Percentiles rank a stretch among this genome's conserved stretches.
phyloP scores from a whole-genome alignment of 768 basidiomycete genomes.

The Infundibulicybe gibba region DNA sequence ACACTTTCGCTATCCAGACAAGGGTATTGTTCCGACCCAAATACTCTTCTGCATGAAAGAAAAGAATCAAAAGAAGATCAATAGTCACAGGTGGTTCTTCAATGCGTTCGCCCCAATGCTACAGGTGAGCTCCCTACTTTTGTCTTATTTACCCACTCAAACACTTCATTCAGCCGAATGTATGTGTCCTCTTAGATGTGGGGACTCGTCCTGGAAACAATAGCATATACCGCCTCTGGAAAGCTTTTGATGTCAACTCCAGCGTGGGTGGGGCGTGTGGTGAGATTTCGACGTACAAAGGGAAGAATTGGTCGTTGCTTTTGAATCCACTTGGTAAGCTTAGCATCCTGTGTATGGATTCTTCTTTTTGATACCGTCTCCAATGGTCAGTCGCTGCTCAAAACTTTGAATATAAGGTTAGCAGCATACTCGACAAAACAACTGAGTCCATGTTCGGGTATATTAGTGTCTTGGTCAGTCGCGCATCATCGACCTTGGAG shows the following conservation, averaged over 20 bases:
- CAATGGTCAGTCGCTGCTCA: slow-evolving; percentile 76
- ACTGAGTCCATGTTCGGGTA: slow-evolving; percentile 92
- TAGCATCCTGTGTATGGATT: neutral
- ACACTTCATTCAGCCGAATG: slow-evolving; percentile 62
- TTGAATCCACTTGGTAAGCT: slow-evolving; percentile 77
- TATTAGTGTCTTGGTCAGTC: slow-evolving; percentile 81
- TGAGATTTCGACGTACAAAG: slow-evolving; percentile 94
- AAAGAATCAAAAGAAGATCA: slow-evolving; percentile 96
- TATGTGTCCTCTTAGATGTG: slow-evolving; percentile 91
- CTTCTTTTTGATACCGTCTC: neutral
- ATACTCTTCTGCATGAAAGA: slow-evolving; percentile 91
- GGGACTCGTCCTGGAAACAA: slow-evolving; percentile 88
- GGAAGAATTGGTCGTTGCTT: slow-evolving; percentile 77
- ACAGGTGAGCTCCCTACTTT: slow-evolving; percentile 39
- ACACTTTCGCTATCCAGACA: slow-evolving; percentile 86
- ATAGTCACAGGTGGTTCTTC: slow-evolving; percentile 96
- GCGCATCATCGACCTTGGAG: neutral
- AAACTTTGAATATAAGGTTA: slow-evolving; percentile 94
- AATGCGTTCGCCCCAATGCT: slow-evolving; percentile 86
- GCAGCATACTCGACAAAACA: slow-evolving; percentile 88
- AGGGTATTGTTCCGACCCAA: slow-evolving; percentile 92
- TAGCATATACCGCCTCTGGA: slow-evolving; percentile 94
- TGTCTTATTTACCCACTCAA: neutral
- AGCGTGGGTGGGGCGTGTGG: slow-evolving; percentile 96
- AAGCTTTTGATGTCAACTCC: slow-evolving; percentile 87